phyloP scores from a whole-genome alignment of 257 asterid species.

The Buddleja alternifolia region DNA sequence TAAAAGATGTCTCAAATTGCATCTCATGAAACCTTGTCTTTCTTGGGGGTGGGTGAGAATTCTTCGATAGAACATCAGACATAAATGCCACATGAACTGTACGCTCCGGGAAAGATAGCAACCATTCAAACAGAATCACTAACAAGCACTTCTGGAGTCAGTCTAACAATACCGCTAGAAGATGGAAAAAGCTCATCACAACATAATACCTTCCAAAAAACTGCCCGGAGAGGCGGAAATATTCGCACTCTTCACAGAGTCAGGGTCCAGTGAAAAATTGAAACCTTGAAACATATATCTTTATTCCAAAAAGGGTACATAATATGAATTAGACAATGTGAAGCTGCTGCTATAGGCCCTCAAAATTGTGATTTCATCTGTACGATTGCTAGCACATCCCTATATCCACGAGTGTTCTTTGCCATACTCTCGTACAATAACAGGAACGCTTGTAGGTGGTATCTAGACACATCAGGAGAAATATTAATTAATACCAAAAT shows the following conservation, averaged over 20 bases:
- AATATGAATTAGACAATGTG: background rate
- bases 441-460: constrained; percentile 97
- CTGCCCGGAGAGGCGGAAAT: constrained; percentile 72
- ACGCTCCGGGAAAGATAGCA: background rate
- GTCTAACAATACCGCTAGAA: background rate
- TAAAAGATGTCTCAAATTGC: no score
- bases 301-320: constrained; percentile 19
- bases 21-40: no score
- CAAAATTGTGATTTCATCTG: constrained; percentile 27
- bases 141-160: background rate
- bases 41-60: no score
- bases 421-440: constrained; percentile 83
- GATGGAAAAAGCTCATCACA: background rate
- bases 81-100: background rate
- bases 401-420: constrained; percentile 74
- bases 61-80: no score
- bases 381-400: constrained; percentile 21
- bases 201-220: constrained; percentile 33
- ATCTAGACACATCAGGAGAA: constrained; percentile 50
- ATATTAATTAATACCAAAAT: background rate
- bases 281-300: constrained; percentile 27
- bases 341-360: background rate
- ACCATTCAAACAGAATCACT: background rate
- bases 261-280: constrained; percentile 47
- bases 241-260: constrained; percentile 64